Evolutionary conservation across 2,329 filamentous ascomycete species (phyloP), one percentile per base, ranked within the genome.

Genomic region (Curvularia verruculosa): DNA sequence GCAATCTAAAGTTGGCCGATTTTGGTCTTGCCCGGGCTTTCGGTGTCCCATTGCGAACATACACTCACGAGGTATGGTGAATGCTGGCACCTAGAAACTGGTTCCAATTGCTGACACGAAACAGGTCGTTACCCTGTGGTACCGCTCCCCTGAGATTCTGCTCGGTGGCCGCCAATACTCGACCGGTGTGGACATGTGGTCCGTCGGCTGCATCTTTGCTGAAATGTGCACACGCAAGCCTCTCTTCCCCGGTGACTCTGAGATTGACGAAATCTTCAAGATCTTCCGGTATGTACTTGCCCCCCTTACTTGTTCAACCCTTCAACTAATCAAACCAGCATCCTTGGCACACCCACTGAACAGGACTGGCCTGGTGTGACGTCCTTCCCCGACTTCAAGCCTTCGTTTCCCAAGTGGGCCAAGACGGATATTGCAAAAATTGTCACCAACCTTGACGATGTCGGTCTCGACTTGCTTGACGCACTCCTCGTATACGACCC

Each of bases 211-310:
- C 77, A 96, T 96, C 77, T 96, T 96, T 76, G 92, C 93, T 9
- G 92, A 96, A 78, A 96, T 96, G 93, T 96, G 91, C 79, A 96
- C 92, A 1, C 87, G 91, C 70, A 96, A 96, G 79, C 92, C 92
- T 5, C 83, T 96, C 41, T 96, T 96, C 82, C 92, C 92, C 12
- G 92, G 92, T 56, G 92, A 96, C 75, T 95, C 91, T 5, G 91
- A 96, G 75, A 96, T 96, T 78, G 91, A 96, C 72, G 91, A 96
- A 78, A 96, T 96, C 73, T 96, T 96, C 84, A 95, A 94, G 81
- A 96, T 89, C 75, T 96, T 96, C 87, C 86, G 88, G 91, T 92
- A 81, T 69, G 83, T 31, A 81, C n/a, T n/a, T 39, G 18, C 96
- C 96, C 87, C 86, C 9, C n/a, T n/a, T n/a, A n/a, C n/a, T n/a